Evolutionary conservation across 257 asterid genomes (phyloP).

Genomic region (Fraxinus pennsylvanica): DNA sequence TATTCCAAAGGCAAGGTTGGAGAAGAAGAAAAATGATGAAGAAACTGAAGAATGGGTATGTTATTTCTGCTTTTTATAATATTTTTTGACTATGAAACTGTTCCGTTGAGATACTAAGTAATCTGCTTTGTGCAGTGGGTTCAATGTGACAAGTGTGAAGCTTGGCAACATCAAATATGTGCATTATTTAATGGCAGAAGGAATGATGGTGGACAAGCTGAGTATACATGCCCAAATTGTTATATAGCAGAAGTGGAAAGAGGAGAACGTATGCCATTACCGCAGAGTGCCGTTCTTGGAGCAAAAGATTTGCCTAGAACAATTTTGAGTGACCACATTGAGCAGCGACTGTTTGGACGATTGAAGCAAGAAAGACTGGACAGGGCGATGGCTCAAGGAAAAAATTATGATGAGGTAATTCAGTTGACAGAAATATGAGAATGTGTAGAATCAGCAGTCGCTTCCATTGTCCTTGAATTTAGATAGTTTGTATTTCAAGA

Average conservation of each 20-base stretch:
- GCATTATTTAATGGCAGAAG: constrained; percentile 89
- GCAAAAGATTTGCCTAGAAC: constrained; percentile 95
- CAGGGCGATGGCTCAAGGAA: constrained; percentile 80
- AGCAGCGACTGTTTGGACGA: constrained; percentile 68
- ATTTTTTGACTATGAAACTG: constrained; percentile 18
- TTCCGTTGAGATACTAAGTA: constrained; percentile 28
- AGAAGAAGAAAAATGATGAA: constrained; percentile 95
- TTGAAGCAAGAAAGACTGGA: constrained; percentile 86
- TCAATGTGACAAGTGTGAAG: constrained; percentile 96
- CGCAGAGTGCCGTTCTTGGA: constrained; percentile 89
- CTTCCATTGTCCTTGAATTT: constrained; percentile 15
- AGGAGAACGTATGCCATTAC: constrained; percentile 83
- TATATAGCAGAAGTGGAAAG: constrained; percentile 81
- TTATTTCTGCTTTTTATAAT: constrained; percentile 15
- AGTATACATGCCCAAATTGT: constrained; percentile 98
- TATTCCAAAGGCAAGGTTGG: constrained; percentile 77
- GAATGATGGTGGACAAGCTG: constrained; percentile 96
- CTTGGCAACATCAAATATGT: constrained; percentile 99
- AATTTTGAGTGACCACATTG: constrained; percentile 86
- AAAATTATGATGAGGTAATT: constrained; percentile 83
- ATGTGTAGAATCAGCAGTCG: background rate
- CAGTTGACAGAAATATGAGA: constrained; percentile 4
- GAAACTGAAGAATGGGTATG: constrained; percentile 99
- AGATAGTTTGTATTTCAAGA: constrained; percentile 19
- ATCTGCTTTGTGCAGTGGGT: constrained; percentile 77